Evolutionary conservation across 1,139 yeast species (phyloP).

Genomic region (Yamadazyma aaseri): DNA sequence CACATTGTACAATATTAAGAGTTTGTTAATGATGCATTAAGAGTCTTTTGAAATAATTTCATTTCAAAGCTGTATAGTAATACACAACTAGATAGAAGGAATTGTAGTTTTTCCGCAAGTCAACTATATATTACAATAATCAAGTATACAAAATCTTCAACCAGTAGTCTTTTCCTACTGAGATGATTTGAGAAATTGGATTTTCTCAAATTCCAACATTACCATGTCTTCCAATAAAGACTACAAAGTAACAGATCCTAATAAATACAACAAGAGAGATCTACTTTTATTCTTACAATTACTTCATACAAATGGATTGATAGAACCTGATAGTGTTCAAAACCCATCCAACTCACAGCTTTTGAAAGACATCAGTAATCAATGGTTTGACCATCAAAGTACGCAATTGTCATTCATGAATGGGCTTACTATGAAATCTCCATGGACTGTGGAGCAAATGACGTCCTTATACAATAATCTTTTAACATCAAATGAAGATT

Average conservation of each 20-base stretch:
- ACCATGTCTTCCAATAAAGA: not conserved
- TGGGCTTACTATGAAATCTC: slow-evolving; percentile 14
- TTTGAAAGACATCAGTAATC: slow-evolving; percentile 15
- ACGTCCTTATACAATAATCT: slow-evolving; percentile 18
- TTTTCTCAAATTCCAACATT: not conserved
- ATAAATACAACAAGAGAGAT: slow-evolving; percentile 18
- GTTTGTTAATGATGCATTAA: too few species aligned
- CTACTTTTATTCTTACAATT: slow-evolving; percentile 24
- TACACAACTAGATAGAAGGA: not conserved
- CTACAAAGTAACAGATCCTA: slow-evolving; percentile 9
- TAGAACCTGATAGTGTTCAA: slow-evolving; percentile 18
- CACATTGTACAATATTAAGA: too few species aligned
- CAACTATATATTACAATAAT: too few species aligned
- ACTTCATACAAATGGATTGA: slow-evolving; percentile 22
- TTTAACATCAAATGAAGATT: slow-evolving; percentile 17
- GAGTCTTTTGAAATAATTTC: too few species aligned
- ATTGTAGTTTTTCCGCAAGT: too few species aligned
- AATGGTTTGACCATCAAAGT: slow-evolving; percentile 24
- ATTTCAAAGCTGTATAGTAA: not conserved
- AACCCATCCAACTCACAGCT: slow-evolving; percentile 8
- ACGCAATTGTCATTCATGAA: slow-evolving; percentile 18
- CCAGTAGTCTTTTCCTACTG: not conserved
- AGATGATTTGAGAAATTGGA: too few species aligned
- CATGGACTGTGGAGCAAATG: slow-evolving; percentile 17
- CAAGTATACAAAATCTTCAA: too few species aligned